Base-by-base conservation (phyloP, 2,329 filamentous ascomycete species). In the Blastomyces parvus region DNA sequence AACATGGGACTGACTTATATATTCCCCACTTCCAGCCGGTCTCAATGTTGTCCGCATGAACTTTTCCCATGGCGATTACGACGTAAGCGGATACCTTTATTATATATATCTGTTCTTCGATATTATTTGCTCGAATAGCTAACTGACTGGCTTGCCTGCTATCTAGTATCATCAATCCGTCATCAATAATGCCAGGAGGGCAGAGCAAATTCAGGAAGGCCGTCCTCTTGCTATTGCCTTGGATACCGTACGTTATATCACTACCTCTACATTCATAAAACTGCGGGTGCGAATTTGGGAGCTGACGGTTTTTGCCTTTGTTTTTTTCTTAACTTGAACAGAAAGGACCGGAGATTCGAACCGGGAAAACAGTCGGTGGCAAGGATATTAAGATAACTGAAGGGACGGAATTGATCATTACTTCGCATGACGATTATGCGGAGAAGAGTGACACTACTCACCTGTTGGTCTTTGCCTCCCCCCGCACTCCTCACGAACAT, bases 11-110 rank as follows among this genome's bases (percentile, higher is more conserved):
- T 56, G 33, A 56, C 53, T 33, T 30, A 48, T 38, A 42, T 61
- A 42, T 61, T 5, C 11, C n/a, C 13, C 63, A 64, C 63, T 60
- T 71, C 69, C 68, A 81, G 88, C 88, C 69, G 94, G 94, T 80
- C 88, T 97, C 73, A 97, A 97, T 81, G 91, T 99, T 70, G 94
- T 97, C 71, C 93, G 94, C 82, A 99, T 99, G 94, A 99, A 99
- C 88, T 97, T 97, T 78, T 96, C 89, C 69, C 90, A 96, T 80
- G 90, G 90, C 73, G 88, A 87, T 70, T 94, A 97, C 79, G 92
- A 88, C 76, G 82, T 83, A 74, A 65, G 71, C 66, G 50, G 6
- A 19, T 59, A 61, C 44, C 8, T 40, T 13, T 11, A 11, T 33
- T 44, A 40, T 3, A 38, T 13, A 56, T 33, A 38, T 17, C 25